Base-by-base conservation (phyloP, 441 rosid genomes). In the Cnidoscolus chayamansa region DNA sequence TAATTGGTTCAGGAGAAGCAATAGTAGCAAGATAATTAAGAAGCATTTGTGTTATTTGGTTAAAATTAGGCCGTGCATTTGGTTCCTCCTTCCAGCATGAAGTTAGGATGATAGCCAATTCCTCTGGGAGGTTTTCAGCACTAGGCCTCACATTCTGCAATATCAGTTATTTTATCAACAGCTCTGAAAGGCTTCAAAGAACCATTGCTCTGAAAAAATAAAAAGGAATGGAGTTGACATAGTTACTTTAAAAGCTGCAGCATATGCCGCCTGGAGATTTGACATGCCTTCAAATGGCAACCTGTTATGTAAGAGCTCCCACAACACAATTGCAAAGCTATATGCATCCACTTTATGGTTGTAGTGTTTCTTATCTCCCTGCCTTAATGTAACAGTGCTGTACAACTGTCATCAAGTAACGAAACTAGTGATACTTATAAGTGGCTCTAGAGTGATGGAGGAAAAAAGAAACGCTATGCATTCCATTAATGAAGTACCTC, bases 201-300 rank as follows among this genome's bases (percentile, higher is more conserved):
- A 19, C 2, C n/a, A 64, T 19, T 13, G 3, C 70, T 50, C 17
- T 4, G 30, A 12, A 10, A 20, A 6, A 20, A 10, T 6, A 48
- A 65, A 2, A 6, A 31, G 32, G 31, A 63, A 9, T 10, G 25
- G 16, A 63, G 53, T 10, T 10, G 37, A 47, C 9, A 20, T 47
- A 20, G 4, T 12, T 65, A 90, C 98, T 92, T 90, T 92, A 67
- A 92, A 92, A 54, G 98, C 98, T 76, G 98, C 97, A 9, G 97
- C 98, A 79, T 92, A 92, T n/a, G 98, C 97, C 19, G 98, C 98
- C 86, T 92, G 98, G 59, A 92, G 84, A 82, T 90, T 92, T 0
- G 98, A 90, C 98, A 92, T 92, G 85, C 98, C 98, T 86, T 92
- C 98, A 60, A 92, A 92, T 25, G 98, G 98, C 79, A 90, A 77